Percentiles rank a stretch among this genome's conserved stretches.
Conservation (phyloP, 1,139 yeast species). For the Yamadazyma taylorii region DNA sequence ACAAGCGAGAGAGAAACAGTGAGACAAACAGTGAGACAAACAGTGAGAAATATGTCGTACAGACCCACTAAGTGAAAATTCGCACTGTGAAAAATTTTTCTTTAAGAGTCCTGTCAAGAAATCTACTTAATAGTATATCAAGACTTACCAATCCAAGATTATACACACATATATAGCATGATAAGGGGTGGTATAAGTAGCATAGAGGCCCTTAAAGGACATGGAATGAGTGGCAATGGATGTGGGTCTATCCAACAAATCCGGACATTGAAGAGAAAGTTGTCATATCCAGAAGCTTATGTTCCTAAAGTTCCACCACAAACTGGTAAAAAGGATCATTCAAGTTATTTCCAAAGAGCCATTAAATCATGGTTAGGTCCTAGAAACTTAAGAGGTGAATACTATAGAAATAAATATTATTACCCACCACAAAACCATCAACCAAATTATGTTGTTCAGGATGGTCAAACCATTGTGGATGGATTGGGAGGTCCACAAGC, state of each 20-base stretch:
- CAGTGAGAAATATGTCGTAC: too few relatives aligned
- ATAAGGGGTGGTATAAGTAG: too few relatives aligned
- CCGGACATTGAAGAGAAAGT: constrained; percentile 23
- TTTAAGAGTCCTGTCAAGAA: too few relatives aligned
- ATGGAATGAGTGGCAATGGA: too few relatives aligned
- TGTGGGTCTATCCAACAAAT: constrained; percentile 21
- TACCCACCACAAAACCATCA: constrained; percentile 69
- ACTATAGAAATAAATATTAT: constrained; percentile 72
- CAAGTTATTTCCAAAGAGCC: constrained; percentile 24
- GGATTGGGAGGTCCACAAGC: constrained; percentile 9
- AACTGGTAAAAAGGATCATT: constrained; percentile 33
- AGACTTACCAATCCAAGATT: too few relatives aligned
- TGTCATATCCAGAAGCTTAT: constrained; percentile 31
- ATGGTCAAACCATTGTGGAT: constrained; percentile 40
- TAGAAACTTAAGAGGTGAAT: constrained; percentile 79
- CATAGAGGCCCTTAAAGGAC: background rate
- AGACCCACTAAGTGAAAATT: background rate
- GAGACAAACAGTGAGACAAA: too few relatives aligned
- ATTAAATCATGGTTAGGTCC: constrained; percentile 75
- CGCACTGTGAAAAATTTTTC: constrained; percentile 1
- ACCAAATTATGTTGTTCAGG: constrained; percentile 74
- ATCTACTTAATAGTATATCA: too few relatives aligned
- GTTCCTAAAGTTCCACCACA: constrained; percentile 25
- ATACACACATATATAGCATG: too few relatives aligned
- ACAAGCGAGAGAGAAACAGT: background rate